Evolutionary conservation across 306 rosid species (phyloP), one percentile per base, ranked within the genome.

Genomic region (Medicago lupulina): DNA sequence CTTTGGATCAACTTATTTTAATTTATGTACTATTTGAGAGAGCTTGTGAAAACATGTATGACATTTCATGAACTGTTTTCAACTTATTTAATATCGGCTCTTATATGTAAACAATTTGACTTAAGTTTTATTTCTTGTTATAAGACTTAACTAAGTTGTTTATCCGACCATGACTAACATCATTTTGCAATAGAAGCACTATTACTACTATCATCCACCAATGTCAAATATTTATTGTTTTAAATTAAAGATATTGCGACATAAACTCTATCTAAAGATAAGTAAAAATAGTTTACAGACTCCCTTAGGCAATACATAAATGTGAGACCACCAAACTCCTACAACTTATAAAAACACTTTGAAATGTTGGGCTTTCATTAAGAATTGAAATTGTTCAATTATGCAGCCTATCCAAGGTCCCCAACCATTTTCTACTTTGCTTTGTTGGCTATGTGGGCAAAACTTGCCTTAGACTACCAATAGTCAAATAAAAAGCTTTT

Each of bases 401-500:
- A 76, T 43, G 68, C 15, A 50, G 38, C 61, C 31, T 34, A 76
- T 44, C 72, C 55, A 59, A 21, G 2, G 58, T 23, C 38, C 54
- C 59, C 57, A 63, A 65, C 51, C 50, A 31, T 62, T 59, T 36
- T 50, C 23, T 36, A 18, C 66, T 64, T 64, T 38, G 64, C 72
- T 60, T 67, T 65, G 71, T 55, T 74, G 53, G 28, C 59, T 55
- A 67, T 13, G 51, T 13, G 51, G 51, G 16, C 16, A 46, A 46
- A 67, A 67, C 46, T 7, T 34, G 50, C 81, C 80, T 51, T 39
- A 71, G 54, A 46, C 14, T 46, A 13, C 51, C 51, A 46, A 46
- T 69, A 73, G 19, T 53, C 31, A 72, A 72, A 77, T 38, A 31
- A 66, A 76, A 76, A 77, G 71, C 78, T 76, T 21, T 77, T 28